phyloP scores from a whole-genome alignment of 2,329 filamentous ascomycete genomes.

The Fusarium azukiicola region DNA sequence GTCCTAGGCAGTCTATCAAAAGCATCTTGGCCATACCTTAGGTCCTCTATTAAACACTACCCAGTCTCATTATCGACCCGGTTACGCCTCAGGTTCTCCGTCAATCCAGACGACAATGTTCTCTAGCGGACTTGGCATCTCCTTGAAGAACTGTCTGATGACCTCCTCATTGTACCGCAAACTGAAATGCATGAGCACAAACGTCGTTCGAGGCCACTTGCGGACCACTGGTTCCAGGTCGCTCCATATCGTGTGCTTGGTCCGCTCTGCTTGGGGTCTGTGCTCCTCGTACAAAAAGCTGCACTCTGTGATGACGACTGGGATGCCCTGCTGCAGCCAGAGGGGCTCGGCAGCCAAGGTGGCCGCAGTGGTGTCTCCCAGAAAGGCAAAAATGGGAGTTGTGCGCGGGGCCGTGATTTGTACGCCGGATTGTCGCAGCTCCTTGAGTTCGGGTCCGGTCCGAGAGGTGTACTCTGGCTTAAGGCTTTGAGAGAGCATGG shows the following conservation, averaged over 20 bases:
- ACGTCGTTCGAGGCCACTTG: slow-evolving; percentile 66
- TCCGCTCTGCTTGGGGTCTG: slow-evolving; percentile 66
- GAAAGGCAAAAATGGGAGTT: slow-evolving; percentile 69
- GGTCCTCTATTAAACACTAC: no score
- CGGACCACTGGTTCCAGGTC: slow-evolving; percentile 69
- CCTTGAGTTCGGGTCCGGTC: slow-evolving; percentile 62
- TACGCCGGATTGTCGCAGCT: slow-evolving; percentile 62
- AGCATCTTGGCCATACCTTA: no score
- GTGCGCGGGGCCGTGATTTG: slow-evolving; percentile 65
- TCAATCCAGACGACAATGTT: slow-evolving; percentile 73
- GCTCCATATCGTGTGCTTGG: slow-evolving; percentile 71
- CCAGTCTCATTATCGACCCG: background rate
- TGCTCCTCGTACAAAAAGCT: slow-evolving; percentile 70
- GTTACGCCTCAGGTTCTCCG: slow-evolving; percentile 50
- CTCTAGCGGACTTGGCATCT: slow-evolving; percentile 61
- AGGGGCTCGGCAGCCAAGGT: slow-evolving; percentile 63
- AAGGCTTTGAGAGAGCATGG: slow-evolving; percentile 62
- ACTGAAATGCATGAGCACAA: slow-evolving; percentile 72
- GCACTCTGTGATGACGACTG: slow-evolving; percentile 73
- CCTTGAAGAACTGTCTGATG: slow-evolving; percentile 65
- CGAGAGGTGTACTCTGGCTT: slow-evolving; percentile 62
- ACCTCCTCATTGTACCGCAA: slow-evolving; percentile 67
- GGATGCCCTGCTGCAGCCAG: slow-evolving; percentile 65
- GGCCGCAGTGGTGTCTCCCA: slow-evolving; percentile 69
- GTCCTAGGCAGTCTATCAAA: no score